A percentile compares a stretch with the other conserved stretches of the same genome.
phyloP scores from a whole-genome alignment of 2,329 filamentous ascomycete species.

The Hyphodiscus sp. region DNA sequence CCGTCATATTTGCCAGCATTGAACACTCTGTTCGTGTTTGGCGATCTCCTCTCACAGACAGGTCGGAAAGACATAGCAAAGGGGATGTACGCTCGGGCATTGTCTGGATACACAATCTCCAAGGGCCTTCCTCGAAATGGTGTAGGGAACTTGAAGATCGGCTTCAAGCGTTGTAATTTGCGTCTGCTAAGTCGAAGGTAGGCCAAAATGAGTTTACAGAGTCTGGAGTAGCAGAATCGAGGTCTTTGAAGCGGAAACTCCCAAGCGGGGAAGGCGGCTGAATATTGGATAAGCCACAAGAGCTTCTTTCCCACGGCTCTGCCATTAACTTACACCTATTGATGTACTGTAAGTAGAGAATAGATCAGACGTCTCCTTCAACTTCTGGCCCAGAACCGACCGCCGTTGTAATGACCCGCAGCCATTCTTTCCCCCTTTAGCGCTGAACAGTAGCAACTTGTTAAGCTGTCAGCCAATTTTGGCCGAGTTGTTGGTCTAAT shows the following conservation, averaged over 20 bases:
- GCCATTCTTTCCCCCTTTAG: too few species aligned
- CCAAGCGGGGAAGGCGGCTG: slow-evolving; percentile 8
- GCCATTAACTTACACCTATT: too few species aligned
- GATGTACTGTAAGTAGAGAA: too few species aligned
- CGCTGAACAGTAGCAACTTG: too few species aligned
- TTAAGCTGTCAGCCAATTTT: too few species aligned
- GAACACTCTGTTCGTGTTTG: slow-evolving; percentile 22
- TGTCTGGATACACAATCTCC: slow-evolving; percentile 1
- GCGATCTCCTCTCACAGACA: slow-evolving; percentile 13
- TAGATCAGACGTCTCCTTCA: too few species aligned
- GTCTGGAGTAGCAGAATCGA: neutral
- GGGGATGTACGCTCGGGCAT: slow-evolving; percentile 20
- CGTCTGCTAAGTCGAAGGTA: neutral
- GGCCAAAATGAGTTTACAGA: slow-evolving; percentile 9
- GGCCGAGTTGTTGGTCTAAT: too few species aligned
- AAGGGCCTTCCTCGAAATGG: slow-evolving; percentile 14
- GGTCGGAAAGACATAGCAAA: slow-evolving; percentile 21
- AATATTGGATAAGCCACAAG: slow-evolving; percentile 10
- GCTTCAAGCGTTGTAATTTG: neutral
- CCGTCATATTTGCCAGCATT: slow-evolving; percentile 26
- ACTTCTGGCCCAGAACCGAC: too few species aligned
- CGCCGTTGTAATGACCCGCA: too few species aligned
- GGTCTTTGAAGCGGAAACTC: slow-evolving; percentile 2
- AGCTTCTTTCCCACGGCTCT: slow-evolving; percentile 8
- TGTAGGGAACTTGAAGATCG: slow-evolving; percentile 2